Evolutionary conservation across 345 rosid species (phyloP).

Genomic region (Citrus inodora): DNA sequence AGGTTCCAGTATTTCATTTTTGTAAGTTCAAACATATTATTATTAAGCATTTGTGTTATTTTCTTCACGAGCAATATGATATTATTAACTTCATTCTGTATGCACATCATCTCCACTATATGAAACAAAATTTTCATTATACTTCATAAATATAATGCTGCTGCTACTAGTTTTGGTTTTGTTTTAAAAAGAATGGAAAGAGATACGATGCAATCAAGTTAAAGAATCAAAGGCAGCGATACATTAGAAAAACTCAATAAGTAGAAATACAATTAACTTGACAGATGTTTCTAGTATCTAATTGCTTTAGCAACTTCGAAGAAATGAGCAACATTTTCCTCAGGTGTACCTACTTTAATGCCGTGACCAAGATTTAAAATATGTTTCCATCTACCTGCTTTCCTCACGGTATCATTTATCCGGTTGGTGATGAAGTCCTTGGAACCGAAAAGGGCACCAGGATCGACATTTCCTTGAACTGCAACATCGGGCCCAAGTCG

Average conservation of each 20-base stretch:
- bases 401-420: constrained; percentile 80
- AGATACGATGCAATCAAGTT: not conserved
- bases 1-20: no score
- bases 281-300: constrained; percentile 43
- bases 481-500: constrained; percentile 72
- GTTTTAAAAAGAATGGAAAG: not conserved
- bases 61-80: no score
- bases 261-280: not conserved
- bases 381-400: constrained; percentile 90
- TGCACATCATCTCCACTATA: no score
- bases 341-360: constrained; percentile 90
- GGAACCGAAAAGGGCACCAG: constrained; percentile 87
- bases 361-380: constrained; percentile 94
- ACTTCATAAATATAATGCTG: not conserved
- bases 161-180: not conserved
- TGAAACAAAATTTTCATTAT: no score
- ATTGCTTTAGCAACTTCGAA: constrained; percentile 80
- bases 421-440: constrained; percentile 81
- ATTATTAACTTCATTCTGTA: no score
- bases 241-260: constrained; percentile 15
- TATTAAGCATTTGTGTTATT: no score
- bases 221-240: not conserved
- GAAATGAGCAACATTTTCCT: constrained; percentile 94
- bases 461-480: constrained; percentile 95
- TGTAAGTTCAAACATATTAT: no score